phyloP scores from a whole-genome alignment of 179 eudicot species.

The Beta corolliflora region DNA sequence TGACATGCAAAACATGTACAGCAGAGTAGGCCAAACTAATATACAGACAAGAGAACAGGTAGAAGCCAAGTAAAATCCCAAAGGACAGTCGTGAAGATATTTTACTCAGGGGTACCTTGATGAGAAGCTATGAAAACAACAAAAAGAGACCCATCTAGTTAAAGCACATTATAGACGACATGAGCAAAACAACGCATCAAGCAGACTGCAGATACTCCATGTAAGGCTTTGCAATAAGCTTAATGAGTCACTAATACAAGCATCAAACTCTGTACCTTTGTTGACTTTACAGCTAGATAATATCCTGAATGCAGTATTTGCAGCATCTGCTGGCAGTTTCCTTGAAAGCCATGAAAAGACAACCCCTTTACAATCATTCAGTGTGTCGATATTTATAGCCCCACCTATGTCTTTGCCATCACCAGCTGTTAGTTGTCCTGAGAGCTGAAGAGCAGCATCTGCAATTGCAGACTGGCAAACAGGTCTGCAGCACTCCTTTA shows the following conservation, averaged over 20 bases:
- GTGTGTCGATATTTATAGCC: constrained; percentile 42
- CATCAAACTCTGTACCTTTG: constrained; percentile 61
- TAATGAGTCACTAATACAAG: constrained; percentile 7
- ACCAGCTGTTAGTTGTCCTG: constrained; percentile 40
- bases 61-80: background rate
- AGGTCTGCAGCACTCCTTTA: constrained; percentile 91
- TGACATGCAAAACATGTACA: background rate
- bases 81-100: background rate
- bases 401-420: constrained; percentile 46
- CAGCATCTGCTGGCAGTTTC: constrained; percentile 73
- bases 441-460: constrained; percentile 75
- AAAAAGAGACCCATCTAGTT: background rate
- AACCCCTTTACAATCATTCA: constrained; percentile 88
- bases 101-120: background rate
- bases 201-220: background rate
- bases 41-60: background rate
- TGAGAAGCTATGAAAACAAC: background rate
- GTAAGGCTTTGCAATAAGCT: background rate
- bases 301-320: constrained; percentile 71
- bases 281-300: constrained; percentile 87
- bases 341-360: constrained; percentile 86
- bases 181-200: background rate
- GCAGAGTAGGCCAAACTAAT: background rate
- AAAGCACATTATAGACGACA: background rate
- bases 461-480: constrained; percentile 83